Evolutionary conservation across 2,329 filamentous ascomycete genomes (phyloP).

Genomic region (Colletotrichum siamense): DNA sequence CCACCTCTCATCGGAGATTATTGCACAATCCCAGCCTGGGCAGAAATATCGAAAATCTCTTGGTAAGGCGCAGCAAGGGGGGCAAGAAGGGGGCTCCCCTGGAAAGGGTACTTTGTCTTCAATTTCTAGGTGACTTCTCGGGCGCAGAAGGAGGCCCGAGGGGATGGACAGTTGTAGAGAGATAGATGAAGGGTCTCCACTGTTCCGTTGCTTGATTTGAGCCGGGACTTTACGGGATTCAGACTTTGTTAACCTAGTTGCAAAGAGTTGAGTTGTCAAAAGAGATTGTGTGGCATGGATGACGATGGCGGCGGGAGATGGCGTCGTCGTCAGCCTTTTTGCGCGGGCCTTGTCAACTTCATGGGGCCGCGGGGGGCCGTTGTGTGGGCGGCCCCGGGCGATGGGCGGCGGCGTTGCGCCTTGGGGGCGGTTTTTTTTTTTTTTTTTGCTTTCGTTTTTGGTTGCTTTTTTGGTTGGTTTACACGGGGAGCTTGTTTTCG

Average conservation of each 20-base stretch:
- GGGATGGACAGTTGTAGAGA: not conserved
- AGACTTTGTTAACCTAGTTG: not conserved
- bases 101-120: not conserved
- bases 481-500: not conserved
- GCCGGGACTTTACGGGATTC: not conserved
- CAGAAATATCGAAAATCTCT: too few species aligned
- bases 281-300: not conserved
- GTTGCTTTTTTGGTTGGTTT: not conserved
- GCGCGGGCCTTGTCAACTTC: not conserved
- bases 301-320: not conserved
- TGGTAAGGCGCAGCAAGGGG: not conserved
- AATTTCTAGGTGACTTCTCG: not conserved
- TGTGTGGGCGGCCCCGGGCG: not conserved
- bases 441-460: not conserved
- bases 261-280: not conserved
- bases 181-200: not conserved
- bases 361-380: not conserved
- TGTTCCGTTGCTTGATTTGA: not conserved
- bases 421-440: not conserved
- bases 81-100: not conserved
- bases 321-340: not conserved
- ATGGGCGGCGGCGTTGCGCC: not conserved
- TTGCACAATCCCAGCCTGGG: too few species aligned
- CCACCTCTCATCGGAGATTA: not conserved
- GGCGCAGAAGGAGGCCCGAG: not conserved